Evolutionary conservation across 1,139 yeast species (phyloP).

Genomic region (Diutina pseudorugosa): DNA sequence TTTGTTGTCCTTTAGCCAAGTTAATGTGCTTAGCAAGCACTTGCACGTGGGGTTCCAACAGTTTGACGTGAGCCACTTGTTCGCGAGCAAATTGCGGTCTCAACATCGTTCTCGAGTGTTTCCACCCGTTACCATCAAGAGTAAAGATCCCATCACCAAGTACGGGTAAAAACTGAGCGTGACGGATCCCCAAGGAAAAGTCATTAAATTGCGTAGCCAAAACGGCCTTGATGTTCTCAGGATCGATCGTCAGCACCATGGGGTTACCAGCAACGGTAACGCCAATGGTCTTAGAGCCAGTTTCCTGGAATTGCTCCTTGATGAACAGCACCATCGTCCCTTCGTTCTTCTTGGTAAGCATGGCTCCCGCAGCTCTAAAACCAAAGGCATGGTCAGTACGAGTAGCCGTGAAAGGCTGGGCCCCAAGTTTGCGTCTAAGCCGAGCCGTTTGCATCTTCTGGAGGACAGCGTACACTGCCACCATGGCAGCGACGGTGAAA

Average conservation of each 20-base stretch:
- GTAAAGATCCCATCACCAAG: conserved; percentile 3
- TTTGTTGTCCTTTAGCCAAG: conserved; percentile 11
- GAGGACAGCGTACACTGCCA: not conserved
- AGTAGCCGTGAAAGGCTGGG: not conserved
- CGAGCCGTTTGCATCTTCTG: not conserved
- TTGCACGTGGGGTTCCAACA: conserved; percentile 2
- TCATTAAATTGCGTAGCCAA: conserved; percentile 4
- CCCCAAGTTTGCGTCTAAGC: not conserved
- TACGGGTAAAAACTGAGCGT: not conserved
- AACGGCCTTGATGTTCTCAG: conserved; percentile 3
- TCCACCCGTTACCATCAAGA: conserved; percentile 2
- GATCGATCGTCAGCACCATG: conserved; percentile 16
- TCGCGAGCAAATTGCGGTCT: conserved; percentile 3
- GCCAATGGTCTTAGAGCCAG: not conserved
- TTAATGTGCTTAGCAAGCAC: conserved; percentile 1
- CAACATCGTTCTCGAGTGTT: conserved; percentile 2
- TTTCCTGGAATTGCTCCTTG: not conserved
- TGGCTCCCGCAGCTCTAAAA: not conserved
- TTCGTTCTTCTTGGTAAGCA: not conserved
- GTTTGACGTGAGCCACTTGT: not conserved
- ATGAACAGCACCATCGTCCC: not conserved
- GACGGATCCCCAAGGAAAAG: conserved; percentile 2
- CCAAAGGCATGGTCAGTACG: not conserved
- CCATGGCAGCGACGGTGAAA: not conserved
- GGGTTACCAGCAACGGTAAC: conserved; percentile 14